phyloP scores from a whole-genome alignment of 2,329 filamentous ascomycete genomes.

The Calonectria naviculata region DNA sequence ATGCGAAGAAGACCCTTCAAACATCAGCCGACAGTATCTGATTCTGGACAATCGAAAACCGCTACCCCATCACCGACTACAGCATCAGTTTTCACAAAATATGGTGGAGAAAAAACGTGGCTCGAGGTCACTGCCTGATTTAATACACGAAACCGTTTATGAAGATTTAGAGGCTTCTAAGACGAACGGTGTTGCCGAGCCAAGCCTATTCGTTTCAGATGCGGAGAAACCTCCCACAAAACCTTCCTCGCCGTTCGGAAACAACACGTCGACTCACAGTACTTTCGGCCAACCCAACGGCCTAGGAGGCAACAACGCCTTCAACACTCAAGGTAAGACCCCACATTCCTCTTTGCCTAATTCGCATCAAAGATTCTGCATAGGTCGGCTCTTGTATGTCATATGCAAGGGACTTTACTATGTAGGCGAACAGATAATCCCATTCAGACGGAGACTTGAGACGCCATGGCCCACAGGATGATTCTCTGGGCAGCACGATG shows the following conservation, averaged over 20 bases:
- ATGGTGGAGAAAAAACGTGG: slow-evolving; percentile 72
- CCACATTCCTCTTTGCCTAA: slow-evolving; percentile 26
- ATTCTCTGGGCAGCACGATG: slow-evolving; percentile 28
- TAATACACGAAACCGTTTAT: slow-evolving; percentile 67
- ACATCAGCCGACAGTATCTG: slow-evolving; percentile 53
- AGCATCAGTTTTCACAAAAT: slow-evolving; percentile 65
- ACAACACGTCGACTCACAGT: not conserved
- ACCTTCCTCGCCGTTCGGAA: slow-evolving; percentile 24
- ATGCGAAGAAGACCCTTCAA: slow-evolving; percentile 46
- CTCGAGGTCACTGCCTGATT: slow-evolving; percentile 59
- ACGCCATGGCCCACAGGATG: slow-evolving; percentile 33
- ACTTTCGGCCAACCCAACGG: slow-evolving; percentile 5
- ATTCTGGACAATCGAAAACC: slow-evolving; percentile 56
- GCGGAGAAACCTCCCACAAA: slow-evolving; percentile 15
- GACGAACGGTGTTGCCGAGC: slow-evolving; percentile 34
- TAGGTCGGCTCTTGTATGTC: slow-evolving; percentile 24
- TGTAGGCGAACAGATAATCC: slow-evolving; percentile 35
- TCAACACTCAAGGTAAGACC: slow-evolving; percentile 38
- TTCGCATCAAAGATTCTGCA: slow-evolving; percentile 39
- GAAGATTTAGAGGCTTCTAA: slow-evolving; percentile 45
- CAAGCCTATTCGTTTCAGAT: slow-evolving; percentile 44
- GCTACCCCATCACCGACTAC: slow-evolving; percentile 61
- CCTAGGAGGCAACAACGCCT: slow-evolving; percentile 17
- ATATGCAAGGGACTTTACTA: slow-evolving; percentile 20
- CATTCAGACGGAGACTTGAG: slow-evolving; percentile 42